Base-by-base conservation (phyloP, 1,139 yeast species). In the Cylindricascospora bacillispora region DNA sequence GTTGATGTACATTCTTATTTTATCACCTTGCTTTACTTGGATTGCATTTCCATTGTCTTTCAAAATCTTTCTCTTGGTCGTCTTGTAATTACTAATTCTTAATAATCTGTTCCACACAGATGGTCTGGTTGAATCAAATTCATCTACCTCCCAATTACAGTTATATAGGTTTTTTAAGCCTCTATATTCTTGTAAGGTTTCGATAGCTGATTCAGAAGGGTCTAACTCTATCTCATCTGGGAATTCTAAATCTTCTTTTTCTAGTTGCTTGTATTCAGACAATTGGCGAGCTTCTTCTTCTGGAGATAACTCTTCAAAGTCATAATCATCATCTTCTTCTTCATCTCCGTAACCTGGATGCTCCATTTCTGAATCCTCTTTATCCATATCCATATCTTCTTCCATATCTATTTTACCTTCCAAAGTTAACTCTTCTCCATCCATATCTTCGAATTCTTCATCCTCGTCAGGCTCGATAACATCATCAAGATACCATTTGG, bases 141-240 rank as follows among this genome's bases (percentile, higher is more conserved):
- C 98, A 50, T 85, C 85, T 39, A 70, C 70, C 43, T 85, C 86
- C 98, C 98, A 89, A 25, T 70, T 67, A 44, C 92, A 75, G 38
- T 77, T 74, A 29, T 78, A 74, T 38, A 92, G 59, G 26, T 81
- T 80, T 54, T 82, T 82, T 39, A 86, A 69, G 35, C 97, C 97
- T 54, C 97, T 69, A 56, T 83, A 89, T 35, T 83, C 69, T 21
- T 64, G 57, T 35, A 89, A 63, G 38, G 82, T 68, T 40, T 83
- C 85, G 44, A 68, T 70, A 10, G 82, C 98, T 7, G 79, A 67
- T 42, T 70, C 85, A 4, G 58, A 50, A 18, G 97, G 95, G 32
- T 67, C 70, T 28, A 89, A 60, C 54, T 92, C 97, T 33, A 86
- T 59, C 57, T 92, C 98, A 57, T 92, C 99, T 0, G 98, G 97